These are phyloP conservation scores for Pochonia chlamydosporia DNA, from an alignment of 2,329 filamentous ascomycete species.

Conservation along the genomic window DNA sequence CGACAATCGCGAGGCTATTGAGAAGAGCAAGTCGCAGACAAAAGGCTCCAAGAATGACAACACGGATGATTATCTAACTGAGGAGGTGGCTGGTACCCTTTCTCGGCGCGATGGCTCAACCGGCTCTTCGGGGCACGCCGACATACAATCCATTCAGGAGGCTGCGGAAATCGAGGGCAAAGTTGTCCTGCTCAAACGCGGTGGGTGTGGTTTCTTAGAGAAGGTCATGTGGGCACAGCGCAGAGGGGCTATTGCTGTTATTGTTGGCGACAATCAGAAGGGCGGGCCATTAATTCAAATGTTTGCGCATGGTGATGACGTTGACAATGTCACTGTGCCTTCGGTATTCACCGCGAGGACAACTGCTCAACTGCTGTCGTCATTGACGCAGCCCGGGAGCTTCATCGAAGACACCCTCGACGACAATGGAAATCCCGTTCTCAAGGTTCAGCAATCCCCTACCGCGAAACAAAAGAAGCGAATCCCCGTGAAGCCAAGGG, in stretches of 20 bases:
- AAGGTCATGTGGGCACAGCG: conserved; percentile 97
- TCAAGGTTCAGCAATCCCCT: conserved; percentile 47
- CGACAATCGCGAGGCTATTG: conserved; percentile 17
- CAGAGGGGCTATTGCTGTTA: conserved; percentile 79
- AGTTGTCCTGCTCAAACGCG: conserved; percentile 83
- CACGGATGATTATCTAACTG: conserved; percentile 78
- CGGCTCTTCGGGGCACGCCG: conserved; percentile 57
- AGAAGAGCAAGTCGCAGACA: conserved; percentile 8
- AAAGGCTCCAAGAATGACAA: conserved; percentile 54
- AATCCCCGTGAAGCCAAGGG: conserved; percentile 20
- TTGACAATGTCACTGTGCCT: conserved; percentile 89
- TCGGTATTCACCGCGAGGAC: conserved; percentile 93
- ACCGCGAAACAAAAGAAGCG: conserved; percentile 28
- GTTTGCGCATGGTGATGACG: conserved; percentile 89
- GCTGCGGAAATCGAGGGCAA: conserved; percentile 90
- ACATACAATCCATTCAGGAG: conserved; percentile 89
- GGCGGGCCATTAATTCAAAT: conserved; percentile 90
- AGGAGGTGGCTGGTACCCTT: conserved; percentile 30
- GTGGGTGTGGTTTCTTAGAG: conserved; percentile 92
- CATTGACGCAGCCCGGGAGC: conserved; percentile 68
- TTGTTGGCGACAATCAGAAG: conserved; percentile 88
- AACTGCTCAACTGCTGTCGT: conserved; percentile 86
- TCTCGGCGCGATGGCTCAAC: conserved; percentile 30
- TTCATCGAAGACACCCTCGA: conserved; percentile 55
- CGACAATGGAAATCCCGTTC: conserved; percentile 51